Evolutionary conservation across 306 rosid genomes (phyloP).

Genomic region (Castanopsis chinensis): DNA sequence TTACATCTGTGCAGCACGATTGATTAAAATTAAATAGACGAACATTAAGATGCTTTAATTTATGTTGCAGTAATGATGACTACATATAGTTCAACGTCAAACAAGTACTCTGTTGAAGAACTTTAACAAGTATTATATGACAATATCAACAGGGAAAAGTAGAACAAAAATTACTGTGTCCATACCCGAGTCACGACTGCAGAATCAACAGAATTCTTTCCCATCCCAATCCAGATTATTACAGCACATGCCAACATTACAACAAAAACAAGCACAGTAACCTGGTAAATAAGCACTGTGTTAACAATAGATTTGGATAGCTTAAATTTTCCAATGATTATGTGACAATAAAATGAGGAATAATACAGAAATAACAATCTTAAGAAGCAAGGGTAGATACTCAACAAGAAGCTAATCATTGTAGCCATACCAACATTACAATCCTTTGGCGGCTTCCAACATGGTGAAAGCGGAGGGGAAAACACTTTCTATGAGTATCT

Average conservation of each 20-base stretch:
- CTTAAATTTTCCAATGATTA: constrained; percentile 6
- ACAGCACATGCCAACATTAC: constrained; percentile 66
- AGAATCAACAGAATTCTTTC: constrained; percentile 67
- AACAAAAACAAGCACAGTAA: constrained; percentile 48
- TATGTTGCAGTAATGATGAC: not conserved
- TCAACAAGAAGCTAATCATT: constrained; percentile 13
- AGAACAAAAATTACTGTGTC: constrained; percentile 12
- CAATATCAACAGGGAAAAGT: constrained; percentile 10
- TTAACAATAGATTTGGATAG: constrained; percentile 22
- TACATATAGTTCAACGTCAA: not conserved
- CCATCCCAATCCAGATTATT: constrained; percentile 76
- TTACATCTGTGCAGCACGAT: not conserved
- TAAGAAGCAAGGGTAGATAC: constrained; percentile 8
- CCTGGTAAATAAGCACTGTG: constrained; percentile 52
- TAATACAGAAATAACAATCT: not conserved
- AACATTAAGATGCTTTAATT: not conserved
- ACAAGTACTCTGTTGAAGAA: not conserved
- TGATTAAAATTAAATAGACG: not conserved
- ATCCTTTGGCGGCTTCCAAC: constrained; percentile 79
- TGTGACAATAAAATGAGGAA: constrained; percentile 9
- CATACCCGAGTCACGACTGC: constrained; percentile 74
- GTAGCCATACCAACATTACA: constrained; percentile 67
- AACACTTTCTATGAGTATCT: constrained; percentile 66
- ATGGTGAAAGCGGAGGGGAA: constrained; percentile 61
- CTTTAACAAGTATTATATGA: constrained; percentile 1